These are phyloP conservation scores for Phytophthora fragariaefolia DNA, from an alignment of 352 stramenopile genomes.

Conservation along the genomic window DNA sequence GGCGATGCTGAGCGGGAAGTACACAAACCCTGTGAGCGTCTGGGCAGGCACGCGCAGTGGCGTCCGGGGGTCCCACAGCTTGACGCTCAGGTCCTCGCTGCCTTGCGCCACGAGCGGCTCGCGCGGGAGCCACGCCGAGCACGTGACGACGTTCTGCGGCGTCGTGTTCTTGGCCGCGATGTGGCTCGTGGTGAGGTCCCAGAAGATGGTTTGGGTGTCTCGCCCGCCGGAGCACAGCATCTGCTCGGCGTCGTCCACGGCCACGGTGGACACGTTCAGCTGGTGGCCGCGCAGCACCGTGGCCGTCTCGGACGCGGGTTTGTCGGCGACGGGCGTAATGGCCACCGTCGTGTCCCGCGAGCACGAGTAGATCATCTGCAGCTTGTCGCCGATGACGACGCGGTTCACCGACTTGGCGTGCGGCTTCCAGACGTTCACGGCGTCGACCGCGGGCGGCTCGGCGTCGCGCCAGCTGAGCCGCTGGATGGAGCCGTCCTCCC, in stretches of 20 bases:
- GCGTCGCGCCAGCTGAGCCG: constrained; percentile 44
- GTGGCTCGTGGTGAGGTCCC: constrained; percentile 64
- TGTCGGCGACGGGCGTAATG: constrained; percentile 40
- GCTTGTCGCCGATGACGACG: constrained; percentile 49
- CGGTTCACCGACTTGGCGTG: constrained; percentile 72
- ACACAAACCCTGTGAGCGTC: constrained; percentile 73
- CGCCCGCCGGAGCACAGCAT: constrained; percentile 78
- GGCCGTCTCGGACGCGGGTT: constrained; percentile 30
- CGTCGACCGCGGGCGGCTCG: background rate
- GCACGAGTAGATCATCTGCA: constrained; percentile 70
- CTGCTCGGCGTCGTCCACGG: constrained; percentile 56
- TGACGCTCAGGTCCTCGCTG: constrained; percentile 84
- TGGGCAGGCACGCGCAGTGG: constrained; percentile 56
- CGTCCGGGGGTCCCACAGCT: constrained; percentile 78
- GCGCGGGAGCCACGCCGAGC: constrained; percentile 75
- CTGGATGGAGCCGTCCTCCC: constrained; percentile 78
- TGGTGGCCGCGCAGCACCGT: constrained; percentile 54
- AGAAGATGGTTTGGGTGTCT: constrained; percentile 86
- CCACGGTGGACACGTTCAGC: constrained; percentile 77
- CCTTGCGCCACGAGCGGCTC: constrained; percentile 74
- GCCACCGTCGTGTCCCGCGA: constrained; percentile 79
- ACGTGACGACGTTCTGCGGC: constrained; percentile 88
- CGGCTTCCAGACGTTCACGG: constrained; percentile 50
- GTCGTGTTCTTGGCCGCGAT: constrained; percentile 69
- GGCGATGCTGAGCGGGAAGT: constrained; percentile 79